Base-by-base conservation (phyloP, 192 early-diverging fungal species). In the Coemansia sp. region DNA sequence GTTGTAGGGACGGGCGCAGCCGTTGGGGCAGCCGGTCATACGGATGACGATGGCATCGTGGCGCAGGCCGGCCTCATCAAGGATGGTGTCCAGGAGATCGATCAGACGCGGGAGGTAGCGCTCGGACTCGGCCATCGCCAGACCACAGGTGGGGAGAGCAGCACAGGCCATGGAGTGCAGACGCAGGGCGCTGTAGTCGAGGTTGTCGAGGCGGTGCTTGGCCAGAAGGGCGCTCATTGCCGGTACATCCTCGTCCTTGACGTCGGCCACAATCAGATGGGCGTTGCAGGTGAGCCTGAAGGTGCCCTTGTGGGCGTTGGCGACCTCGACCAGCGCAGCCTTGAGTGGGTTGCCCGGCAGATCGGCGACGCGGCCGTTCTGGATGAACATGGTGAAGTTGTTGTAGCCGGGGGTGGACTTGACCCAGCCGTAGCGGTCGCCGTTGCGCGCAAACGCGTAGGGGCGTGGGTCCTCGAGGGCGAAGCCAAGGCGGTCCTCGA, bases 11-110 rank as follows among this genome's bases (percentile, higher is more conserved):
- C 95, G 85, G 4, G 95, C 95, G 69, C 95, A 98, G 67, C 94
- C 94, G 76, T 98, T 98, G n/a, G 95, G 95, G 71, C 95, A 98
- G 58, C 95, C 95, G 1, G 96, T 98, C 96, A 98, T 98, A 65
- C 96, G 87, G 65, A 98, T 93, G 23, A 91, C 92, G 68, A 98
- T 93, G 56, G 92, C 92, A 72, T 98, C 93, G 34, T 93, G 77
- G 45, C 90, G 81, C 60, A 98, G 67, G 12, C 96, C 96, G 33
- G 88, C 78, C 55, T 87, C 87, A 64, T 93, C 92, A 62, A 98
- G 82, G 30, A 90, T 78, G 0, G 75, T 64, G 74, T 98, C 96
- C 59, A 98, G 85, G 72, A 85, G 85, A 21, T 82, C 80, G 45
- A 98, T 90, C 55, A 98, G 84, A 29, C 77, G 77, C 59, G 94